Percentiles rank a stretch among this genome's conserved stretches.
phyloP scores from a whole-genome alignment of 257 asterid genomes.

The Fraxinus anomala region DNA sequence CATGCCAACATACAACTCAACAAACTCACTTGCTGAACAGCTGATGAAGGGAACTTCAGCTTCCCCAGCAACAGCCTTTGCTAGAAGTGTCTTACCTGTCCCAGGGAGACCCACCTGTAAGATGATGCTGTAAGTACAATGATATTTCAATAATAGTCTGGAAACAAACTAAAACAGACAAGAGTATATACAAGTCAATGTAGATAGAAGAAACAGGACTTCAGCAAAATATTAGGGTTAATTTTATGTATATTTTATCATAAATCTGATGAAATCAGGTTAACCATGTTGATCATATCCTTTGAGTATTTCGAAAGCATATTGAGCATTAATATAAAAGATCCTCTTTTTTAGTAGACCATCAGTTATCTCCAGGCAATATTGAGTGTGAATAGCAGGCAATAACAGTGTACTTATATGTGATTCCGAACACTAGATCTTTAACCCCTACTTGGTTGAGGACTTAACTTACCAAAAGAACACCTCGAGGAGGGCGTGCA shows the following conservation, averaged over 20 bases:
- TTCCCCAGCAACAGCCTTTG: constrained; percentile 99
- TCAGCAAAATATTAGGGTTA: constrained; percentile 16
- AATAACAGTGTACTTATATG: constrained; percentile 21
- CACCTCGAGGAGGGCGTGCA: constrained; percentile 99
- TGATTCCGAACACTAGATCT: constrained; percentile 14
- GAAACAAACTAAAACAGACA: constrained; percentile 4
- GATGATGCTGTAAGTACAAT: constrained; percentile 24
- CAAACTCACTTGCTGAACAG: constrained; percentile 99
- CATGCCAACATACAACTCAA: constrained; percentile 97
- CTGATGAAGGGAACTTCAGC: constrained; percentile 98
- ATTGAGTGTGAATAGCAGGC: constrained; percentile 22
- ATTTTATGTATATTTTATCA: constrained; percentile 4
- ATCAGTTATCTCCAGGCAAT: constrained; percentile 24
- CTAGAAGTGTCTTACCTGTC: constrained; percentile 98
- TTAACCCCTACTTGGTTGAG: constrained; percentile 17
- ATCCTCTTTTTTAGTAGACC: constrained; percentile 8
- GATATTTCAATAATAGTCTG: constrained; percentile 5
- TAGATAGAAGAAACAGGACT: constrained; percentile 18
- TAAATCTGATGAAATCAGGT: constrained; percentile 9
- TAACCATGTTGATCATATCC: background rate
- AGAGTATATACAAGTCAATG: background rate
- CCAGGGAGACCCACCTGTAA: constrained; percentile 97
- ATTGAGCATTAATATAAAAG: background rate
- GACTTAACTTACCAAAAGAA: constrained; percentile 78
- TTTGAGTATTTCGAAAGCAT: background rate